phyloP scores from a whole-genome alignment of 441 rosid species.

The Erodium moschatum region DNA sequence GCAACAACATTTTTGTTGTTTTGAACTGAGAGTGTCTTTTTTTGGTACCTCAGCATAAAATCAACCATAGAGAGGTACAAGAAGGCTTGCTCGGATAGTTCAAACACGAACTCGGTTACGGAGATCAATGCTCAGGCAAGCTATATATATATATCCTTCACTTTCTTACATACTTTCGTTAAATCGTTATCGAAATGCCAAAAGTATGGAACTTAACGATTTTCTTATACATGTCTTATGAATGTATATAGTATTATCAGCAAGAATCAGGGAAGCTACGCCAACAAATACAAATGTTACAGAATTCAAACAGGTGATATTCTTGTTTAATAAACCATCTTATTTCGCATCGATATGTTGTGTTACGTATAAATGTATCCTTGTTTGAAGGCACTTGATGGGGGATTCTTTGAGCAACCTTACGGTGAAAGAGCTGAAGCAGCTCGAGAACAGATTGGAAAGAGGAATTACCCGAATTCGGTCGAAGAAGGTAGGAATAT shows the following conservation, averaged over 20 bases:
- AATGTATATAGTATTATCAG: constrained; percentile 55
- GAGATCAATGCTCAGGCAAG: constrained; percentile 94
- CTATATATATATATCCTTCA: too few relatives aligned
- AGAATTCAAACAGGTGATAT: constrained; percentile 77
- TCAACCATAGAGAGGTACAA: constrained; percentile 89
- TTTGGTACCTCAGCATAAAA: constrained; percentile 48
- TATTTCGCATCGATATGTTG: too few relatives aligned
- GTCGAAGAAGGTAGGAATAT: constrained; percentile 68
- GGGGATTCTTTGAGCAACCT: constrained; percentile 77
- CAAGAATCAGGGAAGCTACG: constrained; percentile 91
- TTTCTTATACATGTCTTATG: not conserved
- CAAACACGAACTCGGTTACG: constrained; percentile 49
- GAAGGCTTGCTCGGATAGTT: constrained; percentile 69
- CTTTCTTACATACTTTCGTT: too few relatives aligned
- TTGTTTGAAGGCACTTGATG: constrained; percentile 59
- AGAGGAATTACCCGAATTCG: constrained; percentile 85
- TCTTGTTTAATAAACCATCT: not conserved
- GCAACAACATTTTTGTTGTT: too few relatives aligned
- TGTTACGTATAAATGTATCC: not conserved
- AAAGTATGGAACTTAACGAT: too few relatives aligned
- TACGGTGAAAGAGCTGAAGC: constrained; percentile 85
- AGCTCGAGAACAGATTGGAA: constrained; percentile 88
- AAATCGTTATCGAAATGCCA: too few relatives aligned
- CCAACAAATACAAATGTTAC: constrained; percentile 83
- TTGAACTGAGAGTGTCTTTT: too few relatives aligned